These are phyloP conservation scores for Podospora comata DNA, from an alignment of 495 filamentous ascomycete genomes.

Conservation along the genomic window DNA sequence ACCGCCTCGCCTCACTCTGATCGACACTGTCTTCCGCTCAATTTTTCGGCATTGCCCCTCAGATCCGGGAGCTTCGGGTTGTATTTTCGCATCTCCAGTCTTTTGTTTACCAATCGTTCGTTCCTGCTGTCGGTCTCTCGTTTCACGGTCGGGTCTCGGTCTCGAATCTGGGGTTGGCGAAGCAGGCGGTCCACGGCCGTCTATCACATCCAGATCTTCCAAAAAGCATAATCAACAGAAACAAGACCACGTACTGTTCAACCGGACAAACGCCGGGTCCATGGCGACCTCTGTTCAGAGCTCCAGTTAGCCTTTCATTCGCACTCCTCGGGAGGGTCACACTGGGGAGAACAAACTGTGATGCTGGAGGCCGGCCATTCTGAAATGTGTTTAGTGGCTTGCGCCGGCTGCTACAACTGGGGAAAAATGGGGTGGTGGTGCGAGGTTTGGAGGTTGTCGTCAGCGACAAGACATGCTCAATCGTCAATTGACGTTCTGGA, in stretches of 20 bases:
- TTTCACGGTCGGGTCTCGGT: background rate
- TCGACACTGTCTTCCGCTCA: background rate
- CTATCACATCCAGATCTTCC: background rate
- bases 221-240: background rate
- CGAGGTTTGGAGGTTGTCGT: background rate
- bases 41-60: background rate
- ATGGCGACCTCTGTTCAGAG: conserved; percentile 51
- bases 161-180: background rate
- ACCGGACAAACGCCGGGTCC: conserved; percentile 77
- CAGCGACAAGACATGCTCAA: background rate
- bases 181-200: background rate
- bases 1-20: no score
- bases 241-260: conserved; percentile 57
- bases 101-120: background rate
- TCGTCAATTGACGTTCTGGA: background rate
- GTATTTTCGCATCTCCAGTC: background rate
- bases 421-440: conserved; percentile 11
- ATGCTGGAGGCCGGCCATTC: conserved; percentile 45
- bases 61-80: no score
- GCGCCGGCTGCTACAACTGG: background rate
- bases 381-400: conserved; percentile 24
- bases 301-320: conserved; percentile 27
- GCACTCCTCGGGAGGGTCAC: background rate
- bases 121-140: background rate
- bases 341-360: conserved; percentile 34